Conservation (phyloP, 1,284 basidiomycete genomes). For the Amylostereum areolatum region DNA sequence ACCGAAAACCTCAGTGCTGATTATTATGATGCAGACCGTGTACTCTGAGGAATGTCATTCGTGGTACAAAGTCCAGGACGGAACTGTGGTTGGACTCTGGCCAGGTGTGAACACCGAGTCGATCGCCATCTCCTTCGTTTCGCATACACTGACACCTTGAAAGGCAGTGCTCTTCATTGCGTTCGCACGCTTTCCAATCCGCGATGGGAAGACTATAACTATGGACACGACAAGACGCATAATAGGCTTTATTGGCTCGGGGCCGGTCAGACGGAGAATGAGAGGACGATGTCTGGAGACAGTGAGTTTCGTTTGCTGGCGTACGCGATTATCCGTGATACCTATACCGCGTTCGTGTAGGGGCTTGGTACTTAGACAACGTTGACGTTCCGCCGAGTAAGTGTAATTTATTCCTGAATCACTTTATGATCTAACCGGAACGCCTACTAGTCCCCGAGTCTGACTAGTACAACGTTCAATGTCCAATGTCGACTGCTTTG, state of each 20-base stretch:
- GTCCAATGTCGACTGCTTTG: no score
- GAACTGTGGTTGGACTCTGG: constrained; percentile 52
- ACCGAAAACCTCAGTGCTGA: background rate
- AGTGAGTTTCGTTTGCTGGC: constrained; percentile 29
- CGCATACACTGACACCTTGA: background rate
- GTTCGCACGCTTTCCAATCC: constrained; percentile 43
- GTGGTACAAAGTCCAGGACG: constrained; percentile 64
- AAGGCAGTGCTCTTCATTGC: constrained; percentile 50
- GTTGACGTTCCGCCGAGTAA: constrained; percentile 36
- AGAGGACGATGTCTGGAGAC: constrained; percentile 37
- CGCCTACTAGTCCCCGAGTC: no score
- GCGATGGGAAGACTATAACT: constrained; percentile 63
- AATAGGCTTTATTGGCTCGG: constrained; percentile 49
- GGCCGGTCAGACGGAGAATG: constrained; percentile 43
- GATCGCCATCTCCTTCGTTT: constrained; percentile 37
- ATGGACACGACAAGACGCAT: constrained; percentile 36
- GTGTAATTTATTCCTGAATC: no score
- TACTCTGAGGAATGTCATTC: constrained; percentile 53
- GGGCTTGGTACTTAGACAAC: constrained; percentile 43
- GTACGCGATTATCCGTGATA: background rate
- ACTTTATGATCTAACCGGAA: no score
- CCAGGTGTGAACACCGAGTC: constrained; percentile 59
- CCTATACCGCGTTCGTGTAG: constrained; percentile 20
- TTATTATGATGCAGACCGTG: constrained; percentile 36
- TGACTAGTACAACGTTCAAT: no score